These are phyloP conservation scores for Ascosphaera apis DNA, from an alignment of 2,329 filamentous ascomycete species.

Conservation along the genomic window DNA sequence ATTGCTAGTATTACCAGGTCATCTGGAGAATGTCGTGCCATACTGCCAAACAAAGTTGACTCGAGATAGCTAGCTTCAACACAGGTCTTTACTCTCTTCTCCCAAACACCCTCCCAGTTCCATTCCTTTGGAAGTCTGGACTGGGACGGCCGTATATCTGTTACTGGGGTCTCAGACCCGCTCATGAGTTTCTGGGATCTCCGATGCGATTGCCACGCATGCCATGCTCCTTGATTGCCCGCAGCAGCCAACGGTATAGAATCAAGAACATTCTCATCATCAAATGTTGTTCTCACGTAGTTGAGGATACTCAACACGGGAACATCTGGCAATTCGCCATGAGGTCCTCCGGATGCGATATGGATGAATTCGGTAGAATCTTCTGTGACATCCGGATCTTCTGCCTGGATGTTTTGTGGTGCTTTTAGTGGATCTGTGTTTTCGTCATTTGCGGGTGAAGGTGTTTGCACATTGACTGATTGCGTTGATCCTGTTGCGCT, in stretches of 20 bases:
- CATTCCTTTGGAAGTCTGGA: constrained; percentile 52
- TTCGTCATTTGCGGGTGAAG: background rate
- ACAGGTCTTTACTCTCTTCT: constrained; percentile 61
- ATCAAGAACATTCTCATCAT: constrained; percentile 54
- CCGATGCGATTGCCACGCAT: constrained; percentile 66
- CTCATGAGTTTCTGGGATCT: constrained; percentile 9
- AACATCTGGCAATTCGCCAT: constrained; percentile 16
- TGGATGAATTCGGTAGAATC: background rate
- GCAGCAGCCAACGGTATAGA: constrained; percentile 57
- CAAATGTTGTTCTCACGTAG: constrained; percentile 67
- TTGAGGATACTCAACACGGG: constrained; percentile 46
- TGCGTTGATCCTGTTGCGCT: background rate
- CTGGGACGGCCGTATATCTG: constrained; percentile 6
- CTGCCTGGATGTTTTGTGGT: background rate
- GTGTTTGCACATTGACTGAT: background rate
- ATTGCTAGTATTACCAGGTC: constrained; percentile 39
- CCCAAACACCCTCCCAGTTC: constrained; percentile 98
- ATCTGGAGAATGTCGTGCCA: constrained; percentile 31
- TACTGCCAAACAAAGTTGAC: constrained; percentile 49
- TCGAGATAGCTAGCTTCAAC: constrained; percentile 60
- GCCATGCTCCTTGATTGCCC: constrained; percentile 78
- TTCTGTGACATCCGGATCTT: background rate
- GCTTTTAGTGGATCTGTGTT: background rate
- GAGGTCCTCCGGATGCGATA: constrained; percentile 7
- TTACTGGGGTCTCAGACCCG: constrained; percentile 6